Base-by-base conservation (phyloP, 208 protist genomes). In the Leishmania martiniquensis region DNA sequence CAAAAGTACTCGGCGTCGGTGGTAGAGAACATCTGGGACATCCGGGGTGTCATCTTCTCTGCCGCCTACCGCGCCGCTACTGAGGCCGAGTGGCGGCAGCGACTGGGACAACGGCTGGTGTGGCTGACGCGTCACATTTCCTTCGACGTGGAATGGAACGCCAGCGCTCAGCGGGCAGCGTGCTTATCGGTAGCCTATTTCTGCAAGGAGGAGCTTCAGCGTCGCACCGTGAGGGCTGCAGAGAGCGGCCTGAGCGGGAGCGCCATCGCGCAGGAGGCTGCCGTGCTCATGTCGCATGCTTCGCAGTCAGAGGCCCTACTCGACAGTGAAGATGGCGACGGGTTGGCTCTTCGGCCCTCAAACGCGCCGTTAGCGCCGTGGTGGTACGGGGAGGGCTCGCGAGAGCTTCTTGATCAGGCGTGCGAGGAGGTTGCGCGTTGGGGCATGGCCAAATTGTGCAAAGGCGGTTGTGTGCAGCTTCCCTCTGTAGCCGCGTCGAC, bases 401-500 rank as follows among this genome's bases (percentile, higher is more conserved):
- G 17, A 12, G 37, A 22, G 32, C 37, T 81, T 9, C 77, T 87
- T 34, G 5, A n/a, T 0, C 73, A 79, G 69, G 65, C 72, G 2
- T 86, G 81, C 45, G 74, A 83, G 71, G 97, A 99, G 85, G 77
- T 95, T 39, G 89, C 87, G 57, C 92, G 97, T 13, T 83, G 77
- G 74, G 9, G 22, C 25, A 5, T 15, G 15, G 39, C 32, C 47
- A 47, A 34, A 42, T 37, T 7, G 25, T 20, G 62, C 29, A 52
- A 54, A 13, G 25, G 34, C 90, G 62, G 77, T 69, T 95, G 91
- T 15, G 84, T 71, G 32, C 97, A 99, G 77, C 75, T 99, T 15
- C 94, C 98, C 66, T 93, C 87, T 12, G 87, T 99, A 13, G 89
- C 97, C 2, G 92, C 97, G 12, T 85, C 98, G 10, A 83, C 99